Base-by-base conservation (phyloP, 495 filamentous ascomycete genomes). In the Tuber magnatum region DNA sequence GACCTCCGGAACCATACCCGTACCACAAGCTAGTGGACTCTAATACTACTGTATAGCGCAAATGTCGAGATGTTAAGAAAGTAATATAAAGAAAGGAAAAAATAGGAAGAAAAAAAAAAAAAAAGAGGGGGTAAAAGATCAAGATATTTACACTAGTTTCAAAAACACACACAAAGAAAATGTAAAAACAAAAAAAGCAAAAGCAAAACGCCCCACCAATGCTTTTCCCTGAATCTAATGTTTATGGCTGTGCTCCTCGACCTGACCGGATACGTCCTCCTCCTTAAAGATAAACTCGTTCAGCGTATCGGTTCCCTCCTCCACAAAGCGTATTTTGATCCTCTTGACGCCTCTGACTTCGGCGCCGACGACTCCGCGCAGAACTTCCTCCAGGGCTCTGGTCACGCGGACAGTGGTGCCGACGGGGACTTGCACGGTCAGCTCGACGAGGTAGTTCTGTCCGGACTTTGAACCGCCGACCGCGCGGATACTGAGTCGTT, bases 391-490 rank as follows among this genome's bases (percentile, higher is more conserved):
- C 7, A 95, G 84, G 35, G 85, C 84, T n/a, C 87, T 84, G 0
- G 90, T 89, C 43, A 89, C 87, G 74, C 88, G 88, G 12, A 98
- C 85, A 0, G 91, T 89, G 91, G 91, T 94, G 28, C 84, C 83
- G 3, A 85, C 87, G 0, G 94, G 92, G 44, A 94, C 91, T 38
- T 89, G 92, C 65, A 97, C 83, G 80, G 95, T 92, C 41, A 98
- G 77, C 78, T 97, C 94, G 80, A 97, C 89, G 7, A 97, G 85
- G 76, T 95, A 97, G 83, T 97, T 99, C 84, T 97, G 95, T 41
- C 95, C 95, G 3, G 91, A 92, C 83, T 99, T 99, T 81, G 97
- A 87, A 72, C 95, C 95, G 68, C 92, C 90, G 5, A 98, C 88
- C 42, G 92, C 91, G 22, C 89, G 86, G 40, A 93, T 80, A 77